Evolutionary conservation across 2,329 filamentous ascomycete genomes (phyloP), one percentile per base, ranked within the genome.

Genomic region (Emergomyces africanus): DNA sequence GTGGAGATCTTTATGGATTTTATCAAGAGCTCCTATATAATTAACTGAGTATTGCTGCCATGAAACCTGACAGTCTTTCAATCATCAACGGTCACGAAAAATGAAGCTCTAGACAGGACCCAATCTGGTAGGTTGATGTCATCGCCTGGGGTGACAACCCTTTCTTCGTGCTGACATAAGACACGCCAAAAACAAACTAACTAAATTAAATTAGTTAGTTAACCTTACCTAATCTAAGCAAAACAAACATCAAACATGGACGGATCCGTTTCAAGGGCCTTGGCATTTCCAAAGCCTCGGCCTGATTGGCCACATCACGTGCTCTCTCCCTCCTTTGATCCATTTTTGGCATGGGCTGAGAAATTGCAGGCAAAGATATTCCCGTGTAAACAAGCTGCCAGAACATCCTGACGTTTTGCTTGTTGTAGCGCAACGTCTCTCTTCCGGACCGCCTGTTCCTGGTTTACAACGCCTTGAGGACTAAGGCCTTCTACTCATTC

Each of bases 281-380:
- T 48, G 44, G 44, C 44, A 33, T 50, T 33, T 3, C 18, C 25
- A 20, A 51, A 51, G 15, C 54, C 54, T 55, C 54, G 39, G 54
- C 39, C 54, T 55, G 39, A 55, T 55, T 55, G 54, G 54, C 10
- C 28, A 18, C 25, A 15, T 46, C 54, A 55, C 54, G 54, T 55
- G 54, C 6, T 25, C 6, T 18, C 3, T 8, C n/a, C 8, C 25
- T 55, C 39, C 54, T n/a, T n/a, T 46, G 54, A 33, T 33, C 39
- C n/a, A n/a, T n/a, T n/a, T n/a, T n/a, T n/a, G n/a, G n/a, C n/a
- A n/a, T n/a, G 37, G 53, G 33, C n/a, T 23, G 37, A 54, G 51
- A 54, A 54, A 54, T 25, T 39, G 35, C 51, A 37, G 50, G 18
- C 3, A 28, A 37, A 41, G 33, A 54, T 25, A 39, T 37, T 9